phyloP scores from a whole-genome alignment of 768 basidiomycete genomes.

The Rhizopogon vinicolor region DNA sequence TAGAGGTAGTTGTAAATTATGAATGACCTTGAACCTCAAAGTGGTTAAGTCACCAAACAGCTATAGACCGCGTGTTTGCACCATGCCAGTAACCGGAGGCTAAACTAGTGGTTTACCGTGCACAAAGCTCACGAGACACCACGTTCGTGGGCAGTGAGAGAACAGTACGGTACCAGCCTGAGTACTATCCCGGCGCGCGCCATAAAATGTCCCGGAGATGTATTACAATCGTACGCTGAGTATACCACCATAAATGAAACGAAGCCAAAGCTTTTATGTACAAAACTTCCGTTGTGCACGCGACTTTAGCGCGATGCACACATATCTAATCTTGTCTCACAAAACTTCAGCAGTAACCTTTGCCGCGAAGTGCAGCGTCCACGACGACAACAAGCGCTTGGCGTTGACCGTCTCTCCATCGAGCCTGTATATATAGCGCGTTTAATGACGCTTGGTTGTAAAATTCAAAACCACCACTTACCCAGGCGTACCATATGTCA shows the following conservation, averaged over 20 bases:
- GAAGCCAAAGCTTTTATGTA: not conserved
- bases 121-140: not conserved
- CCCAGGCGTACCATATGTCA: constrained; percentile 98
- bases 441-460: constrained; percentile 13
- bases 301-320: not conserved
- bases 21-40: not conserved
- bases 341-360: constrained; percentile 46
- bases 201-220: too few relatives aligned
- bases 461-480: constrained; percentile 35
- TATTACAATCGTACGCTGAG: too few relatives aligned
- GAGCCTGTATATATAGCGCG: constrained; percentile 44
- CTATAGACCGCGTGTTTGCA: constrained; percentile 5
- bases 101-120: too few relatives aligned
- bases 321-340: constrained; percentile 10
- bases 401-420: constrained; percentile 82
- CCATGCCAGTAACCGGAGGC: not conserved
- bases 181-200: too few relatives aligned
- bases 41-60: constrained; percentile 8
- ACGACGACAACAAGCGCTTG: constrained; percentile 77
- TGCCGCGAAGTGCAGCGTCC: constrained; percentile 92
- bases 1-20: not conserved
- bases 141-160: not conserved
- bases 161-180: too few relatives aligned
- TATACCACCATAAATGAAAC: not conserved
- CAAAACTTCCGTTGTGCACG: not conserved